phyloP scores from a whole-genome alignment of 2,329 filamentous ascomycete genomes.

The Chaetomiaceae sp. region DNA sequence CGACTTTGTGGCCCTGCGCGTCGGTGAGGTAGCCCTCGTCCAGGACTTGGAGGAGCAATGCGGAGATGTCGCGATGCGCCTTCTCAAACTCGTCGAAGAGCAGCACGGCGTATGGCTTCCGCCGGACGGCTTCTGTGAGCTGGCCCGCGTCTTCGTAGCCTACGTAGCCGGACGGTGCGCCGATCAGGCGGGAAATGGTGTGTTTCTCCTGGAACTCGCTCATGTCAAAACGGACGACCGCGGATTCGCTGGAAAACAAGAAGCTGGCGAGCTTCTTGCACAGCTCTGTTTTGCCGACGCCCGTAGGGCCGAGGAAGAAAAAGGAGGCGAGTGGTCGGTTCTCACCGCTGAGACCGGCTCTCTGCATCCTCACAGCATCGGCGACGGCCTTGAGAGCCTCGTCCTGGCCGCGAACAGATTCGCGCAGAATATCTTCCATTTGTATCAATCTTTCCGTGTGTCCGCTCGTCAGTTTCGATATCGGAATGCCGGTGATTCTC shows the following conservation, averaged over 20 bases:
- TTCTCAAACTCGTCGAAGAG: conserved; percentile 98
- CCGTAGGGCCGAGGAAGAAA: conserved; percentile 96
- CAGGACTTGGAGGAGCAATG: conserved; percentile 85
- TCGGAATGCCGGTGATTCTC: conserved; percentile 85
- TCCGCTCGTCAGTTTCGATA: conserved; percentile 85
- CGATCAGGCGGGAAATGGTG: conserved; percentile 88
- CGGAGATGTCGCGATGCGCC: conserved; percentile 90
- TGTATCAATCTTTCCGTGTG: conserved; percentile 92
- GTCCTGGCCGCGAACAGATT: conserved; percentile 87
- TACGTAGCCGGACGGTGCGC: conserved; percentile 88
- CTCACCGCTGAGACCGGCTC: conserved; percentile 85
- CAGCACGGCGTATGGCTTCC: conserved; percentile 92
- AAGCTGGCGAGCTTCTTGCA: conserved; percentile 95
- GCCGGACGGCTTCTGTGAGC: conserved; percentile 87
- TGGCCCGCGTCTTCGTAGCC: conserved; percentile 97
- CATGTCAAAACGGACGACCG: conserved; percentile 95
- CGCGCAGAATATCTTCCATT: conserved; percentile 86
- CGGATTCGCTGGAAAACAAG: conserved; percentile 86
- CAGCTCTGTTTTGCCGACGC: conserved; percentile 94
- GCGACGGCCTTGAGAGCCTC: conserved; percentile 88
- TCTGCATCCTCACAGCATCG: conserved; percentile 88
- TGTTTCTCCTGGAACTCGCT: conserved; percentile 97
- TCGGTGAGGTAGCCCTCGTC: conserved; percentile 97
- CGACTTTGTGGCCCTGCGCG: conserved; percentile 91
- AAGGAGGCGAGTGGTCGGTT: conserved; percentile 90